These are phyloP conservation scores for Coemansia sp. DNA, from an alignment of 192 early-diverging fungal genomes.

Conservation along the genomic window DNA sequence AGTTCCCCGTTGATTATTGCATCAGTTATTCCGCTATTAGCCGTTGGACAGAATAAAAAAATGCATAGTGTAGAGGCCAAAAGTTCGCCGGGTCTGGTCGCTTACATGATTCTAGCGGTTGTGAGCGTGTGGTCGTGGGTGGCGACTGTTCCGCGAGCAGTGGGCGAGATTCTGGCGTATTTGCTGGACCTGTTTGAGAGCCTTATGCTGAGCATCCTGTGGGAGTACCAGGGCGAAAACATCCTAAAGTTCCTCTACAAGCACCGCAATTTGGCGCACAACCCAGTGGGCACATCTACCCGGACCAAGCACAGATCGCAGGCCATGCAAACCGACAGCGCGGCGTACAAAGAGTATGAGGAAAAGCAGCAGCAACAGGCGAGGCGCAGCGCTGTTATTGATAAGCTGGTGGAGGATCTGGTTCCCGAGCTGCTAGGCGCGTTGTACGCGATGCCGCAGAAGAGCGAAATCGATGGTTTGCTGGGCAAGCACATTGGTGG, in stretches of 20 bases:
- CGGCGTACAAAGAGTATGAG: not conserved
- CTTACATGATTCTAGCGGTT: not conserved
- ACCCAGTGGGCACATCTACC: not conserved
- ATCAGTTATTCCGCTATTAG: not conserved
- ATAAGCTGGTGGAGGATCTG: conserved; percentile 18
- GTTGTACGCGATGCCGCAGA: conserved; percentile 4
- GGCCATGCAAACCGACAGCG: conserved; percentile 8
- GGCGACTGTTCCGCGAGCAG: conserved; percentile 16
- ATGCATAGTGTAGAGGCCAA: not conserved
- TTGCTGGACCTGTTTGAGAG: conserved; percentile 25
- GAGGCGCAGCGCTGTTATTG: not conserved
- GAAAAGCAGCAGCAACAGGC: not conserved
- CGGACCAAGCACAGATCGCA: not conserved
- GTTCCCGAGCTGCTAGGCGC: conserved; percentile 22
- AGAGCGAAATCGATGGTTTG: not conserved
- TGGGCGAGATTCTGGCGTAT: not conserved
- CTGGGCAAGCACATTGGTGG: not conserved
- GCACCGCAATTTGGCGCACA: conserved; percentile 3
- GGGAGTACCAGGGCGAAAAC: conserved; percentile 41
- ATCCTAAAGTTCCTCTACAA: conserved; percentile 19
- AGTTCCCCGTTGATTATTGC: not conserved
- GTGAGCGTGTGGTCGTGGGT: conserved; percentile 19
- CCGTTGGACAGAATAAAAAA: not conserved
- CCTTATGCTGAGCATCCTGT: conserved; percentile 17
- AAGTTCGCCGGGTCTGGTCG: not conserved